Evolutionary conservation across 2,329 filamentous ascomycete genomes (phyloP).

Genomic region (Trichoderma hamatum): DNA sequence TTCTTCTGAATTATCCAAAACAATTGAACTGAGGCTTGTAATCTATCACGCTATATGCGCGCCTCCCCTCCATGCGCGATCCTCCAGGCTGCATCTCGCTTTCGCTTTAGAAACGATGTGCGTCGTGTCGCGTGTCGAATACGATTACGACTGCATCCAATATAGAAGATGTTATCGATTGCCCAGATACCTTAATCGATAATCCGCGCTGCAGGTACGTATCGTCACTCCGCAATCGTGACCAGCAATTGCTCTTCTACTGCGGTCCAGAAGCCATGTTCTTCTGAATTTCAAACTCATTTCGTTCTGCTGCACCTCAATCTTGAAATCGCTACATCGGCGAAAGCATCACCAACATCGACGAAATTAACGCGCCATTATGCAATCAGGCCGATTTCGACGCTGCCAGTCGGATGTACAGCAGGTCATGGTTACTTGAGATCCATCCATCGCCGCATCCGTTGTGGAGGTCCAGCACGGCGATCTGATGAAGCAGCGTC

Average conservation of each 20-base stretch:
- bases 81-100: not conserved
- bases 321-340: not conserved
- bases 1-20: not conserved
- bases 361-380: not conserved
- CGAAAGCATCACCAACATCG: not conserved
- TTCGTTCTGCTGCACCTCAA: not conserved
- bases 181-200: not conserved
- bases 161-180: not conserved
- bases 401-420: not conserved
- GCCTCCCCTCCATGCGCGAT: not conserved
- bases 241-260: not conserved
- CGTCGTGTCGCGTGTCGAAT: no score
- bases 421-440: not conserved
- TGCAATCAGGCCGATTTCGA: not conserved
- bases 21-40: not conserved
- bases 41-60: not conserved
- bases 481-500: not conserved
- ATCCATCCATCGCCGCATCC: not conserved
- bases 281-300: not conserved
- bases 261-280: not conserved
- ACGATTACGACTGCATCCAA: not conserved
- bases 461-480: not conserved
- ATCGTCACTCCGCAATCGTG: not conserved
- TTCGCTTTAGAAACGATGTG: not conserved
- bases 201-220: not conserved